A percentile compares a stretch with the other conserved stretches of the same genome.
Evolutionary conservation across 2,329 filamentous ascomycete species (phyloP).

Genomic region (Pseudocercospora fuligena): DNA sequence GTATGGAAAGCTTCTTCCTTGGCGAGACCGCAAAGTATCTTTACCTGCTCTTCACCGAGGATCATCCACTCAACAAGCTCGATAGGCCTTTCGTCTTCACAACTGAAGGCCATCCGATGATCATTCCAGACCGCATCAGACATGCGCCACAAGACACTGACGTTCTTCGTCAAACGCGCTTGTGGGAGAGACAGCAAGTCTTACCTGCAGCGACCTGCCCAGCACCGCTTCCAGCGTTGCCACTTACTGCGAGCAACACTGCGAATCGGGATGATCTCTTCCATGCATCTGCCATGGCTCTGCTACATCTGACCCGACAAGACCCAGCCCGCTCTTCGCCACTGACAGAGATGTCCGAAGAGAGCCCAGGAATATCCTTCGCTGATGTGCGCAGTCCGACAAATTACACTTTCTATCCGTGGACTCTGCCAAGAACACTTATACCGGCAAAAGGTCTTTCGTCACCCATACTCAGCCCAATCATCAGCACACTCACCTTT

Average conservation of each 20-base stretch:
- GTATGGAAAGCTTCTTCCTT: conserved; percentile 99
- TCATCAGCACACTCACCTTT: conserved; percentile 73
- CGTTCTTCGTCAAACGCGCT: conserved; percentile 11
- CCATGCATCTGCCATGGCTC: conserved; percentile 83
- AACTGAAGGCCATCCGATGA: conserved; percentile 90
- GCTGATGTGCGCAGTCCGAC: conserved; percentile 64
- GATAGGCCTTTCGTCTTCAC: conserved; percentile 92
- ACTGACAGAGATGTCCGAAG: conserved; percentile 54
- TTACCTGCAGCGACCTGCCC: conserved; percentile 65
- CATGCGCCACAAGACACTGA: neutral
- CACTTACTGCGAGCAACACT: conserved; percentile 77
- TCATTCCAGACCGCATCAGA: conserved; percentile 59
- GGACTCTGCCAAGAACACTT: conserved; percentile 80
- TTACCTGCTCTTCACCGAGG: conserved; percentile 84
- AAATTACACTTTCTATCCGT: conserved; percentile 88
- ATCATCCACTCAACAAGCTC: conserved; percentile 83
- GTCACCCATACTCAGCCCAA: conserved; percentile 69
- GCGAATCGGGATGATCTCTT: conserved; percentile 82
- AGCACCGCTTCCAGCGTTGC: conserved; percentile 60
- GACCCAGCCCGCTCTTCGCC: conserved; percentile 46
- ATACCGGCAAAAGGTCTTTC: conserved; percentile 80
- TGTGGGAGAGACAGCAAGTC: conserved; percentile 14
- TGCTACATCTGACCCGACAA: conserved; percentile 73
- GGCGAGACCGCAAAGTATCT: conserved; percentile 97
- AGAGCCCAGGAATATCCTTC: conserved; percentile 58